Percentiles rank a stretch among this genome's conserved stretches.
Conservation (phyloP, 1,284 basidiomycete species). For the Cryptococcus sp. region DNA sequence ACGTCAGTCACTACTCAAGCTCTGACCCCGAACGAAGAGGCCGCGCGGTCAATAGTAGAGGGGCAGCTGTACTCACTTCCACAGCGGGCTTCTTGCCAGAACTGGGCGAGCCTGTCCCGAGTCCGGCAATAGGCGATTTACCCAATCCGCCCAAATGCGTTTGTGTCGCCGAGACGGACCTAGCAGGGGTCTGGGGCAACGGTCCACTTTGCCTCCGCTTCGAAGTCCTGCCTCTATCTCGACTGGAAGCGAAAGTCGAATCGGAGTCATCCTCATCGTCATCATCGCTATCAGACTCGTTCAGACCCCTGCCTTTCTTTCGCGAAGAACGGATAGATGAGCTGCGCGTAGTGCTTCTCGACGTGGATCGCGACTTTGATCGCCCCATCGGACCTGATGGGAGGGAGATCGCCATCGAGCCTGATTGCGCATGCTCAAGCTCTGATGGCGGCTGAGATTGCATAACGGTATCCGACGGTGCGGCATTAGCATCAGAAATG, state of each 20-base stretch:
- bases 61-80: conserved; percentile 10
- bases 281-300: conserved; percentile 8
- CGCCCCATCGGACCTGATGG: not conserved
- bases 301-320: conserved; percentile 3
- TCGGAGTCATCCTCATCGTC: conserved; percentile 27
- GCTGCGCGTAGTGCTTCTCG: too few relatives aligned
- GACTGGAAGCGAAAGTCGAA: conserved; percentile 22
- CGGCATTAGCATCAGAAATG: too few relatives aligned
- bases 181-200: conserved; percentile 17
- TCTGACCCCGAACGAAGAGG: too few relatives aligned
- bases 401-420: not conserved
- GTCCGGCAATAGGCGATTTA: conserved; percentile 1
- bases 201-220: not conserved
- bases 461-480: too few relatives aligned
- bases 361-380: too few relatives aligned
- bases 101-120: conserved; percentile 7
- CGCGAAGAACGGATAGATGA: not conserved
- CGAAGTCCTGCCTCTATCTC: conserved; percentile 10
- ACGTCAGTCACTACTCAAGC: not conserved
- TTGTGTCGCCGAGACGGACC: conserved; percentile 1
- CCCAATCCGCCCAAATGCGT: conserved; percentile 1
- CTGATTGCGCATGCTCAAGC: not conserved
- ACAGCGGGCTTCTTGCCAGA: conserved; percentile 10
- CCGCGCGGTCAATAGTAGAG: conserved; percentile 2
- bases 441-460: too few relatives aligned